phyloP scores from a whole-genome alignment of 2,329 filamentous ascomycete species.

The Helotiales sp. region DNA sequence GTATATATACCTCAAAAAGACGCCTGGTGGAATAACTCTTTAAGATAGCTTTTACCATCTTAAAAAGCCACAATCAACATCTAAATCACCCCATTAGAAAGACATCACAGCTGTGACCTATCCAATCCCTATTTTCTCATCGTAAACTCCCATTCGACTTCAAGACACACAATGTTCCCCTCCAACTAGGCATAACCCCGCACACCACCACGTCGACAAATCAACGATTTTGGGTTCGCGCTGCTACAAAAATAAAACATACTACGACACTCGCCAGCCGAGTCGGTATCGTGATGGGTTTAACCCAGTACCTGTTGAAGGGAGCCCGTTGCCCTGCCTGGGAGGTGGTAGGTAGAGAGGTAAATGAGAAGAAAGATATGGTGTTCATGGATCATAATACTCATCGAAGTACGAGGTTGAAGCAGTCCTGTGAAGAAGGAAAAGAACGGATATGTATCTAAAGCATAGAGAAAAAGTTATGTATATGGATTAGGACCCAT shows the following conservation, averaged over 20 bases:
- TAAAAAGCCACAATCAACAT: no score
- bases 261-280: slow-evolving; percentile 12
- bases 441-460: no score
- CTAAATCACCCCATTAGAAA: no score
- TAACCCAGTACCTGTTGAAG: background rate
- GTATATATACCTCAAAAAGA: no score
- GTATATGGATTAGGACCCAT: no score
- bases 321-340: slow-evolving; percentile 11
- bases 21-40: no score
- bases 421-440: background rate
- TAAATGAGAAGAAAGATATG: slow-evolving; percentile 1
- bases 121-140: no score
- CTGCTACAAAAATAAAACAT: background rate
- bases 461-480: no score
- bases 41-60: no score
- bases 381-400: slow-evolving; percentile 15
- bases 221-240: slow-evolving; percentile 1
- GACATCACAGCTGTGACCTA: no score
- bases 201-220: background rate
- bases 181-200: background rate
- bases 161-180: slow-evolving; percentile 2
- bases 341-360: slow-evolving; percentile 8
- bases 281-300: slow-evolving; percentile 12
- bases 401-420: background rate
- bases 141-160: no score